These are phyloP conservation scores for Ajuga reptans DNA, from an alignment of 305 asterid genomes.

Conservation along the genomic window DNA sequence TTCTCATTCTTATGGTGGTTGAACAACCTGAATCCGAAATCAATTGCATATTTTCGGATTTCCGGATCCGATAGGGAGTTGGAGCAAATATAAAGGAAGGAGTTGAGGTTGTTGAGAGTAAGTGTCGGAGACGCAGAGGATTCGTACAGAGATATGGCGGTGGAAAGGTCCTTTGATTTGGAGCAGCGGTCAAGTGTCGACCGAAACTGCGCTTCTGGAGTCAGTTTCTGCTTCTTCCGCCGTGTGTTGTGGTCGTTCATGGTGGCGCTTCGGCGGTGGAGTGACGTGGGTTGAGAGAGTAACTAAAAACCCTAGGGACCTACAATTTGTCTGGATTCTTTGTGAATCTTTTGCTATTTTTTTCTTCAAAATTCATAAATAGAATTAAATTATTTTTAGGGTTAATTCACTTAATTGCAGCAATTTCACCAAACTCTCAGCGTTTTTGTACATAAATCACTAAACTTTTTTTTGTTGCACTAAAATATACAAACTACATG, in stretches of 20 bases:
- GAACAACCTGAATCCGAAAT: slow-evolving; percentile 64
- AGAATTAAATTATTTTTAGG: too few relatives aligned
- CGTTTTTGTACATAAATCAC: too few relatives aligned
- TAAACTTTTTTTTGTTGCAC: too few relatives aligned
- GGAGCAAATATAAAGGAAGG: slow-evolving; percentile 78
- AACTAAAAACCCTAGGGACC: not conserved
- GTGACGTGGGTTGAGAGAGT: not conserved
- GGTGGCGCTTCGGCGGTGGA: slow-evolving; percentile 24
- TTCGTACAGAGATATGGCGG: slow-evolving; percentile 65
- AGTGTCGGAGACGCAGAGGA: slow-evolving; percentile 39
- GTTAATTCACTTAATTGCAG: too few relatives aligned
- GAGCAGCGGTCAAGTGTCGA: slow-evolving; percentile 58
- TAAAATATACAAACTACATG: too few relatives aligned
- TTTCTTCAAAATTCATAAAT: too few relatives aligned
- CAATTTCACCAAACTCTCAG: too few relatives aligned
- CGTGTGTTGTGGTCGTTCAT: slow-evolving; percentile 35
- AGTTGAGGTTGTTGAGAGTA: slow-evolving; percentile 55
- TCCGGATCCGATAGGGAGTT: slow-evolving; percentile 38
- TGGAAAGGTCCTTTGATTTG: slow-evolving; percentile 55
- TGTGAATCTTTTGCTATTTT: too few relatives aligned
- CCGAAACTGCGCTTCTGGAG: slow-evolving; percentile 74
- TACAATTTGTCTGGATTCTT: too few relatives aligned
- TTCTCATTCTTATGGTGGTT: slow-evolving; percentile 35
- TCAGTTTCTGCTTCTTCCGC: slow-evolving; percentile 55
- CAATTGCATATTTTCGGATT: slow-evolving; percentile 43